Conservation (phyloP, 192 early-diverging fungal species). For the Backusella circina region DNA sequence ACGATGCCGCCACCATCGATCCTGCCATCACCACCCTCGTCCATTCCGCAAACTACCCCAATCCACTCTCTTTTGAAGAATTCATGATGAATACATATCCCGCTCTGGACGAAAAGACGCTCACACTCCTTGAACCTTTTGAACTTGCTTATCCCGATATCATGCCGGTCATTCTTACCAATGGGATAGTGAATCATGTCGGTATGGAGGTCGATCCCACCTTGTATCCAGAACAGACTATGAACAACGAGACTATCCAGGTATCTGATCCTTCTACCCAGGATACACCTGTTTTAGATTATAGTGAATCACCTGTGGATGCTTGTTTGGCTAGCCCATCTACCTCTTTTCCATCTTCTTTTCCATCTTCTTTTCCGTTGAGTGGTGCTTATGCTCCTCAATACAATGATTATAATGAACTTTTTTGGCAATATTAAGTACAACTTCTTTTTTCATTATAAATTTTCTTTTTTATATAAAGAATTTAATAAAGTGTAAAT, state of each 20-base stretch:
- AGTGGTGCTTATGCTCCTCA: neutral
- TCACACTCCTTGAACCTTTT: neutral
- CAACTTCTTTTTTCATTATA: neutral
- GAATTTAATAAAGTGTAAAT: too few relatives aligned
- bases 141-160: neutral
- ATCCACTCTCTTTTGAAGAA: neutral
- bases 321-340: neutral
- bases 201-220: neutral
- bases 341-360: neutral
- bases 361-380: neutral
- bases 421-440: neutral
- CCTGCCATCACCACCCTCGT: neutral
- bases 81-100: neutral
- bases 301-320: neutral
- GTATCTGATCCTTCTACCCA: neutral
- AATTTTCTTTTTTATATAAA: neutral
- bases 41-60: neutral
- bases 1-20: neutral
- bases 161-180: neutral
- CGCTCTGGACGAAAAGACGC: neutral
- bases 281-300: neutral
- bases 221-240: neutral
- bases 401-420: neutral
- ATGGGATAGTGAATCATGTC: too few relatives aligned
- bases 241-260: too few relatives aligned